Base-by-base conservation (phyloP, 2,329 filamentous ascomycete genomes). In the Aspergillus transmontanensis region DNA sequence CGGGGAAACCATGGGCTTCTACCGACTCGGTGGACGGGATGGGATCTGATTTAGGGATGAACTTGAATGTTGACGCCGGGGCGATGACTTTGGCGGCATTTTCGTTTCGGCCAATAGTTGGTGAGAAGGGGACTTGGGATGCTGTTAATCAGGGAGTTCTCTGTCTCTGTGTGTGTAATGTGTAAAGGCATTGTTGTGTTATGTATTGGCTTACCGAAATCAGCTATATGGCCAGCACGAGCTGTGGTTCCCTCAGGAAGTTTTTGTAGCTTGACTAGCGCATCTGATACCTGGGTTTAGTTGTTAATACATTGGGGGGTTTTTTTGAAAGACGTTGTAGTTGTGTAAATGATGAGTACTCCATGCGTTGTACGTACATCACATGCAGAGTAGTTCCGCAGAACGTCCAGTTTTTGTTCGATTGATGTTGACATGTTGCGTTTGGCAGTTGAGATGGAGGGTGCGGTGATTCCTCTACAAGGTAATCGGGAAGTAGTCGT, bases 201-300 rank as follows among this genome's bases (percentile, higher is more conserved):
- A 30, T 39, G 46, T 43, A 48, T 46, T 19, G 43, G 41, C 73
- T 68, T 74, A 87, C 86, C 73, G 58, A 88, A 81, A 73, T 92
- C 89, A 43, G 87, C 80, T 43, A 93, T 78, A 72, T 88, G 89
- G 59, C 91, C 90, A 30, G 88, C 89, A 54, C 85, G 84, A 12
- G 88, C 83, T 10, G 89, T 84, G 23, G 68, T 64, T 12, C 77
- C 78, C 30, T 71, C 59, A 6, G 73, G 67, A 5, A 69, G 65
- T 53, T 78, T 78, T 63, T 89, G 85, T 55, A 93, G 82, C 71
- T 89, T 91, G 60, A 92, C 82, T 2, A 93, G 83, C 6, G 89
- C 90, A 75, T 93, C 90, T 12, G 90, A 91, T 64, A 92, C 81
- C 82, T 91, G 58, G 39, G 23, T 21, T 16, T 14, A 26, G 23